phyloP scores from a whole-genome alignment of 768 basidiomycete genomes.

The Lentinula sp. region DNA sequence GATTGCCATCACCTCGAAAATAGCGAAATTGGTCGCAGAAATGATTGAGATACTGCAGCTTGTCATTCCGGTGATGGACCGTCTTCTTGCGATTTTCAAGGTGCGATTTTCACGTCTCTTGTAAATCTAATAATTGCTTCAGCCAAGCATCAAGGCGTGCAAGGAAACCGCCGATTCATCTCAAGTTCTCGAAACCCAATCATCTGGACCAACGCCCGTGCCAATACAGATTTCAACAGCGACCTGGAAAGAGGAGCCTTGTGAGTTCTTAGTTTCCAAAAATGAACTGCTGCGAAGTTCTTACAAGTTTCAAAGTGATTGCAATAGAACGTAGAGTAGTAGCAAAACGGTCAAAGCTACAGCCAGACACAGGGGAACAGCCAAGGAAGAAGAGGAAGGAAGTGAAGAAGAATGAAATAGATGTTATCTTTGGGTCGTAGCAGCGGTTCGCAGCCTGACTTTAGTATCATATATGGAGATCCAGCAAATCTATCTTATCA shows the following conservation, averaged over 20 bases:
- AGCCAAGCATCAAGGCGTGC: background rate
- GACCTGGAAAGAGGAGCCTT: background rate
- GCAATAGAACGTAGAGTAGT: background rate
- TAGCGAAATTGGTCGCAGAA: slow-evolving; percentile 40
- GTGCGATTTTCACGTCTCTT: slow-evolving; percentile 18
- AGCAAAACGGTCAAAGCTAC: slow-evolving; percentile 1
- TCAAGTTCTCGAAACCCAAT: background rate
- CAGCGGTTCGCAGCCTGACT: slow-evolving; percentile 10
- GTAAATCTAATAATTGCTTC: background rate
- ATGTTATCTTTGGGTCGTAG: slow-evolving; percentile 60
- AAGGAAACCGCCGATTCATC: background rate
- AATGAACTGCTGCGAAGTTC: background rate
- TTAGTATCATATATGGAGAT: too few relatives aligned
- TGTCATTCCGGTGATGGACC: slow-evolving; percentile 17
- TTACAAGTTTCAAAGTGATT: background rate
- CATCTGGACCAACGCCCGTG: background rate
- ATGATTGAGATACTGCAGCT: slow-evolving; percentile 31
- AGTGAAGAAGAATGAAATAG: slow-evolving; percentile 51
- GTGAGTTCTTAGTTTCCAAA: background rate
- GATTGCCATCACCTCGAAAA: slow-evolving; percentile 53
- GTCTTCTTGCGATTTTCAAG: slow-evolving; percentile 21
- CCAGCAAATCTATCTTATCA: too few relatives aligned
- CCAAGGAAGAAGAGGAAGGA: slow-evolving; percentile 27
- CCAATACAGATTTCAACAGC: background rate
- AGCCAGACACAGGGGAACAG: background rate